These are phyloP conservation scores for Phytophthora nicotianae DNA, from an alignment of 352 stramenopile species.

Conservation along the genomic window DNA sequence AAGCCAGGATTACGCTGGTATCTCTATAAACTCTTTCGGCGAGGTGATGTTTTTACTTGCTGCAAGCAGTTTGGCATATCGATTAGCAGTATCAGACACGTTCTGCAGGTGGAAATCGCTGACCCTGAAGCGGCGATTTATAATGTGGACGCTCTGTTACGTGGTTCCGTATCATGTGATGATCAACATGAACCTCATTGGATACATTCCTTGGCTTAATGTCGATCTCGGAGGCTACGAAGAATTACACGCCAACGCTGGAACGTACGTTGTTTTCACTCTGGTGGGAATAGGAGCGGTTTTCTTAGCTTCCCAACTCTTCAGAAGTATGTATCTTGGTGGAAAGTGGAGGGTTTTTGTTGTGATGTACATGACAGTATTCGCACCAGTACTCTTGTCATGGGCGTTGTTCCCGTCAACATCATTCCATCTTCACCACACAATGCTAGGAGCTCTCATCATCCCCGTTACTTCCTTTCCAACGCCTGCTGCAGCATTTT, in stretches of 20 bases:
- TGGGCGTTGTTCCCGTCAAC: constrained; percentile 66
- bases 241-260: constrained; percentile 40
- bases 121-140: constrained; percentile 34
- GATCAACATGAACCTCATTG: constrained; percentile 79
- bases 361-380: constrained; percentile 41
- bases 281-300: constrained; percentile 39
- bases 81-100: constrained; percentile 45
- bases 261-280: constrained; percentile 68
- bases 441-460: constrained; percentile 66
- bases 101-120: constrained; percentile 51
- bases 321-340: constrained; percentile 54
- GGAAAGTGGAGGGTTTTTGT: constrained; percentile 43
- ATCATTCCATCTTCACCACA: constrained; percentile 76
- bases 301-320: constrained; percentile 39
- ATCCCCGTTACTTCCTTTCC: constrained; percentile 77
- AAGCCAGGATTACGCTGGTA: constrained; percentile 61
- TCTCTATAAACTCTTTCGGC: constrained; percentile 54
- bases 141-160: constrained; percentile 71
- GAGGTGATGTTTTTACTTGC: constrained; percentile 75
- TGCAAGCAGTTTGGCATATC: constrained; percentile 48
- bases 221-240: constrained; percentile 73
- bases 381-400: constrained; percentile 39
- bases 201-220: constrained; percentile 78
- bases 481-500: constrained; percentile 52
- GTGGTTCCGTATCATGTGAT: constrained; percentile 71